Percentiles rank a stretch among this genome's conserved stretches.
Conservation (phyloP, 2,329 filamentous ascomycete species). For the Dactylonectria macrodidyma region DNA sequence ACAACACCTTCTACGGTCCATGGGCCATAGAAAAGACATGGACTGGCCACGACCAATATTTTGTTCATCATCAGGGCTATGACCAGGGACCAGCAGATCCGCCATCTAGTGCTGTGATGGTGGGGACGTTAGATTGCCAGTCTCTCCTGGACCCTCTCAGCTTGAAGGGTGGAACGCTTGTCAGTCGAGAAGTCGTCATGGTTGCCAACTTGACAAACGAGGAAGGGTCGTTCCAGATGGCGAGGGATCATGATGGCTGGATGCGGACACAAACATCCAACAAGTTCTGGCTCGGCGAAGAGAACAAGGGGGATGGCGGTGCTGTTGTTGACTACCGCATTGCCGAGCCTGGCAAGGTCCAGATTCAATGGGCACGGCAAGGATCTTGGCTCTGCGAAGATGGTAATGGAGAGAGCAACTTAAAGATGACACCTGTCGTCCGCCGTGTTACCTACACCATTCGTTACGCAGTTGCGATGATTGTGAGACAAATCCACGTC, state of each 20-base stretch:
- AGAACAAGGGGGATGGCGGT: too few relatives aligned
- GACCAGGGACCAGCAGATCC: not conserved
- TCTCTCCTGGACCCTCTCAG: not conserved
- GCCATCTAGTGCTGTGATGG: not conserved
- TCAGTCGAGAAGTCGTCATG: not conserved
- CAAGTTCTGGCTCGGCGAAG: not conserved
- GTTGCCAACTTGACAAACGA: constrained; percentile 8
- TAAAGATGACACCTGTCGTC: not conserved
- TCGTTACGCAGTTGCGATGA: not conserved
- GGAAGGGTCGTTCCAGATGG: not conserved
- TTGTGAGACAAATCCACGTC: not conserved
- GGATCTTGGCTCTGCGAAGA: not conserved
- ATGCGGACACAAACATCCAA: not conserved
- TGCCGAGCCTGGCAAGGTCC: not conserved
- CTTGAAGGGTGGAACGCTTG: not conserved
- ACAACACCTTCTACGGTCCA: not conserved
- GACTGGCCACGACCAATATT: not conserved
- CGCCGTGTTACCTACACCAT: not conserved
- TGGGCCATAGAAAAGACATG: not conserved
- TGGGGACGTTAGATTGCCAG: not conserved
- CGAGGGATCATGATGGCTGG: not conserved
- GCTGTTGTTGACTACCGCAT: constrained; percentile 8
- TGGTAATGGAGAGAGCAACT: not conserved
- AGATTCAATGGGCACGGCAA: constrained; percentile 1
- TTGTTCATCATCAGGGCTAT: not conserved